Evolutionary conservation across 192 early-diverging fungal species (phyloP).

Genomic region (Phlyctochytrium arcticum): DNA sequence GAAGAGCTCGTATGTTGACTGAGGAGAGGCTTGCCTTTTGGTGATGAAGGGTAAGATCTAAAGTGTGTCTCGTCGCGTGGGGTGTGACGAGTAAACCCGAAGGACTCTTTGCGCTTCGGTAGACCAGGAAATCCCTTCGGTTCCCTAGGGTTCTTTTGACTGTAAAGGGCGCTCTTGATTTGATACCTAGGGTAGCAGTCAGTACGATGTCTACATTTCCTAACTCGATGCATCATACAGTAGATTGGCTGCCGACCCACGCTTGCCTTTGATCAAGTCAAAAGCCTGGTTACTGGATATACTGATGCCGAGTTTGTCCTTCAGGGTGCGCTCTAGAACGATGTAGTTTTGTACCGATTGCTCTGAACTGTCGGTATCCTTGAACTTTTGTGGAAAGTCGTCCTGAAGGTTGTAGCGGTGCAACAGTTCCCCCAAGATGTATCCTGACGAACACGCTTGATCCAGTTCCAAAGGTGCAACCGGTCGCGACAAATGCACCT

Average conservation of each 20-base stretch:
- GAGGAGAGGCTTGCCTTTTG: no score
- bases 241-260: slow-evolving; percentile 40
- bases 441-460: slow-evolving; percentile 29
- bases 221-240: no score
- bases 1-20: no score
- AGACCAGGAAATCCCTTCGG: no score
- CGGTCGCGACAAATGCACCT: slow-evolving; percentile 22
- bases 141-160: no score
- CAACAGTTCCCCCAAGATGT: slow-evolving; percentile 35
- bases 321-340: slow-evolving; percentile 35
- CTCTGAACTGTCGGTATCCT: no score
- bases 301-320: slow-evolving; percentile 42
- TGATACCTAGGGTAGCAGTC: no score
- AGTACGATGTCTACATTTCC: no score
- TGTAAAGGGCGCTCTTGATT: slow-evolving; percentile 21
- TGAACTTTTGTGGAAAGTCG: not conserved
- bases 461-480: slow-evolving; percentile 29
- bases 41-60: no score
- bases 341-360: slow-evolving; percentile 44
- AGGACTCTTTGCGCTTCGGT: no score
- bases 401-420: slow-evolving; percentile 18
- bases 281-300: slow-evolving; percentile 31
- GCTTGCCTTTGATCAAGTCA: slow-evolving; percentile 41
- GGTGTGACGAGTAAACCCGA: no score
- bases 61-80: no score